Evolutionary conservation across 176 grass and related monocot genomes (phyloP).

Genomic region (Eleusine indica): DNA sequence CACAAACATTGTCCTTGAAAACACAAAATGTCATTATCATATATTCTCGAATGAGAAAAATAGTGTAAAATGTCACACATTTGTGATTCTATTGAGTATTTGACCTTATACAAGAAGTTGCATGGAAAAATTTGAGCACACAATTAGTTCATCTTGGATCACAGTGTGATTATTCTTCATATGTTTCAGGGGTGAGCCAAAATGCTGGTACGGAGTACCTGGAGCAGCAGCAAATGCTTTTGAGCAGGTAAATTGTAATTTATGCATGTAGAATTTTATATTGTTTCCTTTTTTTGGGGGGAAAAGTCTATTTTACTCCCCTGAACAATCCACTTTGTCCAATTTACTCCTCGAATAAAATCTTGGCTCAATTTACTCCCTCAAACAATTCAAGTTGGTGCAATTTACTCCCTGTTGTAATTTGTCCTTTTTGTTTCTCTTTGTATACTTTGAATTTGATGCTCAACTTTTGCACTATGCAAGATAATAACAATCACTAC

Average conservation of each 20-base stretch:
- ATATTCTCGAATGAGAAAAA: constrained; percentile 1
- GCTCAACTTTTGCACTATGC: too few species aligned
- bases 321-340: too few species aligned
- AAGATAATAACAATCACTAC: too few species aligned
- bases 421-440: too few species aligned
- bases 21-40: not conserved
- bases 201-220: constrained; percentile 98
- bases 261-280: constrained; percentile 10
- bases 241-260: constrained; percentile 68
- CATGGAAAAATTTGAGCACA: constrained; percentile 12
- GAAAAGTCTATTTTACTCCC: too few species aligned
- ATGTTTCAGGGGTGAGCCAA: constrained; percentile 88
- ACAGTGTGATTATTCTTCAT: constrained; percentile 45
- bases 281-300: not conserved
- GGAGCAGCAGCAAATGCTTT: constrained; percentile 82
- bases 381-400: too few species aligned
- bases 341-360: too few species aligned
- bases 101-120: not conserved
- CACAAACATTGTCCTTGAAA: constrained; percentile 3
- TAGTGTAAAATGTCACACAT: not conserved
- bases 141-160: constrained; percentile 13
- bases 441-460: too few species aligned
- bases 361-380: too few species aligned
- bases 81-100: not conserved
- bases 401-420: too few species aligned